phyloP scores from a whole-genome alignment of 176 grass and related monocot species.

The Rhynchospora breviuscula region DNA sequence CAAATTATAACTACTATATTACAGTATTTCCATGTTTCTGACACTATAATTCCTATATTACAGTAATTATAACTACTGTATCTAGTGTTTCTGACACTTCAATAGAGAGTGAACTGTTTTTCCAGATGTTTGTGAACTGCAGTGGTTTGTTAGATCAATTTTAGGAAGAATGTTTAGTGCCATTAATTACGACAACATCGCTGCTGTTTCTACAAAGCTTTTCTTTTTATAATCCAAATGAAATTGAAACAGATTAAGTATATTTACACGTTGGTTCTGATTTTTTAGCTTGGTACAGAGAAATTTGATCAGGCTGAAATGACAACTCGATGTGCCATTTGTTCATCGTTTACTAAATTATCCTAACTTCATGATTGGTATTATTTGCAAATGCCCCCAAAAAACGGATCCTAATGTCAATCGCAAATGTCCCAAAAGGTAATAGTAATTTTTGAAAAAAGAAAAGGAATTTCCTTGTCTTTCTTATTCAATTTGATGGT shows the following conservation, averaged over 20 bases:
- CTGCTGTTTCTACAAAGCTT: not conserved
- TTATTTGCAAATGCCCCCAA: not conserved
- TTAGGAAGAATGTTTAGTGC: not conserved
- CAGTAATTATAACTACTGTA: not conserved
- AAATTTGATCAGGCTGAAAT: not conserved
- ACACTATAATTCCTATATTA: too few species aligned
- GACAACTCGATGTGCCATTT: not conserved
- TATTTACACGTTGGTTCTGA: too few species aligned
- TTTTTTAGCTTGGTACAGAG: too few species aligned
- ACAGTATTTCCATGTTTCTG: not conserved
- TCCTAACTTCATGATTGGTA: not conserved
- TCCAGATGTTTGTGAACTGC: too few species aligned
- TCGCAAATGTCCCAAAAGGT: not conserved
- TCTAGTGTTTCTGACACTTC: not conserved
- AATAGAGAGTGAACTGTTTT: not conserved
- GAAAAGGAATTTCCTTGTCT: not conserved
- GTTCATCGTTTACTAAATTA: slow-evolving; percentile 1
- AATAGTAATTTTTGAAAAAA: not conserved
- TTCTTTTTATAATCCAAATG: not conserved
- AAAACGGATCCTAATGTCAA: too few species aligned
- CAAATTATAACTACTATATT: not conserved
- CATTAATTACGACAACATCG: not conserved
- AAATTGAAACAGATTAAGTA: not conserved
- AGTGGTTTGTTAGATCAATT: too few species aligned
- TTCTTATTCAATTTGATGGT: not conserved